Evolutionary conservation across 1,284 basidiomycete species (phyloP), one percentile per base, ranked within the genome.

Genomic region (Trichosporon faecale): DNA sequence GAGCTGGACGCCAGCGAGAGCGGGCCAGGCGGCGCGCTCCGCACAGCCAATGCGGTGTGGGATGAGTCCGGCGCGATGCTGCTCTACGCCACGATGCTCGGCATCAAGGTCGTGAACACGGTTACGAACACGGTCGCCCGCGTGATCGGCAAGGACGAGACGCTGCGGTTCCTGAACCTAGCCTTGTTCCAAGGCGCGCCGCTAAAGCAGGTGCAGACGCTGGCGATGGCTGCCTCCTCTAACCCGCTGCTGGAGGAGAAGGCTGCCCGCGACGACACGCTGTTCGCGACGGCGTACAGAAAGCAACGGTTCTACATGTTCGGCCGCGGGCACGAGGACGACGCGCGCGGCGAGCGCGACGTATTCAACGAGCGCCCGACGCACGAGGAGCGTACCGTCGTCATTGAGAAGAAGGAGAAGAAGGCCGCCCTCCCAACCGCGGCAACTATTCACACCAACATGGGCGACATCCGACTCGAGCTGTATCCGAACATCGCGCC

Each of bases 361-460:
- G 91, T 99, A 69, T 98, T 98, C 88, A 99, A 99, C 84, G 97
- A 99, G 84, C 89, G 92, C 66, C 97, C 97, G 0, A 98, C 96
- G 1, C 89, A 94, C 68, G 97, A 99, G 80, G 97, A 99, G 80
- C 94, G 94, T 80, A 91, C 90, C n/a, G 89, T 95, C 65, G 93
- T 94, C 0, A 85, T 91, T 0, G 83, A 85, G 2, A 83, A 85
- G 33, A 89, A 88, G 0, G 88, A 88, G 33, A 89, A 88, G 0
- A 88, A 88, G 27, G 91, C 92, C 29, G 88, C 89, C 68, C 86
- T 88, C 8, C 93, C 93, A 0, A 70, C 71, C 8, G 64, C 60
- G 8, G 67, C 65, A 3, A 93, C 92, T 14, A 93, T 99, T 64
- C 97, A 99, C 83, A 99, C 97, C 11, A 95, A 93, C 3, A 86